Conservation (phyloP, 768 basidiomycete genomes). For the Russula sp. region DNA sequence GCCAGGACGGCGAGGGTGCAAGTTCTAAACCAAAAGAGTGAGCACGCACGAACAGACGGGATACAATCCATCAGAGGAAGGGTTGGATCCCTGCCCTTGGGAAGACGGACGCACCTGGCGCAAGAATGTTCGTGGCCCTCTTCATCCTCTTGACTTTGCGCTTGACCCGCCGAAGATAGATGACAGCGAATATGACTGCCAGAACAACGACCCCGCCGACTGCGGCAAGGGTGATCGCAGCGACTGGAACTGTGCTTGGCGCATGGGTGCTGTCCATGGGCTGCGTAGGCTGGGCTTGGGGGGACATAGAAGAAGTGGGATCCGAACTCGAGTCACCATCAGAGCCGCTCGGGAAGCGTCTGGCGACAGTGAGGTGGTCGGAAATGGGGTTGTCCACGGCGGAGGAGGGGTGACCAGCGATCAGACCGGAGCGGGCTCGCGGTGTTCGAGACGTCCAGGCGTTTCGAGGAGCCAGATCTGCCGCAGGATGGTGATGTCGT, state of each 20-base stretch:
- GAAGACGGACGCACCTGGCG: conserved; percentile 4
- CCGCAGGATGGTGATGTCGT: no score
- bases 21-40: not conserved
- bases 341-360: no score
- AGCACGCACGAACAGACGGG: not conserved
- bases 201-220: not conserved
- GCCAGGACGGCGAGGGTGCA: not conserved
- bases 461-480: not conserved
- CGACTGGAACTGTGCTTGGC: not conserved
- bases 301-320: no score
- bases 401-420: not conserved
- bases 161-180: conserved; percentile 4
- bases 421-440: not conserved
- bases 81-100: not conserved
- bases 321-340: no score
- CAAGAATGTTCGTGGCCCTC: conserved; percentile 5
- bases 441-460: not conserved
- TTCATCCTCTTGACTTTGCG: conserved; percentile 4
- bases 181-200: not conserved
- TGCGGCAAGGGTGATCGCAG: not conserved
- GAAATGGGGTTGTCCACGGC: not conserved
- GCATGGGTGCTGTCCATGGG: not conserved
- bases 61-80: not conserved
- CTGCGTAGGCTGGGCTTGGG: not conserved
- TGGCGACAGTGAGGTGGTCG: not conserved